Percentiles rank a stretch among this genome's conserved stretches.
phyloP scores from a whole-genome alignment of 768 basidiomycete species.

The Leccinellum rugosiceps region DNA sequence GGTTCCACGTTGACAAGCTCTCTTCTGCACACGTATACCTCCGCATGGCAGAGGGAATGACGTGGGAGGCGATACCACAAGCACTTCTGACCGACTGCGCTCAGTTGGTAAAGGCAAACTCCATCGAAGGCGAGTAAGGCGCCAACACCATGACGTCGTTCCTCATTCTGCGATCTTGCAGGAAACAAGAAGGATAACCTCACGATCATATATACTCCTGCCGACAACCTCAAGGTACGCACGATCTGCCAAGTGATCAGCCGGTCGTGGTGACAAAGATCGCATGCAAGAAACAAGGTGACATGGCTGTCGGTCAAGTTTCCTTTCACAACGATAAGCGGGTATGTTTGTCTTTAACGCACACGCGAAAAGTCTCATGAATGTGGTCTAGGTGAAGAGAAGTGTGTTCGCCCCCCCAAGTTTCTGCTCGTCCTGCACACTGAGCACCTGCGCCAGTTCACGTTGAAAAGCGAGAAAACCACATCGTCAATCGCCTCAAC shows the following conservation, averaged over 20 bases:
- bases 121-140: slow-evolving; percentile 69
- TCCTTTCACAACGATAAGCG: slow-evolving; percentile 90
- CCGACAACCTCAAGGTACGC: slow-evolving; percentile 83
- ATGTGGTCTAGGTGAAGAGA: slow-evolving; percentile 66
- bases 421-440: not conserved
- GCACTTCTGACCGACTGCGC: slow-evolving; percentile 79
- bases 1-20: slow-evolving; percentile 98
- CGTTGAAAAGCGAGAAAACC: slow-evolving; percentile 77
- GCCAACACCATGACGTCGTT: not conserved
- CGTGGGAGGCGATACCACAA: slow-evolving; percentile 87
- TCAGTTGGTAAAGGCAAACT: slow-evolving; percentile 96
- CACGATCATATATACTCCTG: slow-evolving; percentile 92
- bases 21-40: slow-evolving; percentile 97
- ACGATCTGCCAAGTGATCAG: not conserved
- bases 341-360: slow-evolving; percentile 38
- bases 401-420: slow-evolving; percentile 37
- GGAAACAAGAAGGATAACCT: slow-evolving; percentile 96
- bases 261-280: not conserved
- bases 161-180: slow-evolving; percentile 28
- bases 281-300: slow-evolving; percentile 80
- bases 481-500: slow-evolving; percentile 87
- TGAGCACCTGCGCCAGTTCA: slow-evolving; percentile 49
- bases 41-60: slow-evolving; percentile 78
- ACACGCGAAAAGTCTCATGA: not conserved
- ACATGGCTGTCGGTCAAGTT: slow-evolving; percentile 96